These are phyloP conservation scores for Phytophthora pistaciae DNA, from an alignment of 352 stramenopile species.

Conservation along the genomic window DNA sequence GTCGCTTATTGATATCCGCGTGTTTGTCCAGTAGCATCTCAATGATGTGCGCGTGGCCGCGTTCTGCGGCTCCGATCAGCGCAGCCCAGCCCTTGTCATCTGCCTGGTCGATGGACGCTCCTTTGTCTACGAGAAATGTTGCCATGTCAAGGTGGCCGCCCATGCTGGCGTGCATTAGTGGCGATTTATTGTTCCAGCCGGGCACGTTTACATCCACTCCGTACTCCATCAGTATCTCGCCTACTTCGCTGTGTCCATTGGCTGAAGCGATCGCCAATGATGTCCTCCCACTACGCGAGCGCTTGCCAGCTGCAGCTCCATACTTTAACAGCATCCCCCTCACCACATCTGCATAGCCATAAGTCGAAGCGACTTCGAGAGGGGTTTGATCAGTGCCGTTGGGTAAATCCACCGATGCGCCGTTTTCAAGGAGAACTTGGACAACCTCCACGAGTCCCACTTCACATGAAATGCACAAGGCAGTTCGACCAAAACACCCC, in stretches of 20 bases:
- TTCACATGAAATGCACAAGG: neutral
- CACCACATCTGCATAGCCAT: neutral
- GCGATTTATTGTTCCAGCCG: neutral
- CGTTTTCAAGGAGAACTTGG: neutral
- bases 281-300: neutral
- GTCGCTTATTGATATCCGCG: slow-evolving; percentile 1
- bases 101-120: neutral
- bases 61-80: neutral
- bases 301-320: neutral
- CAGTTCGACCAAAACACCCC: neutral
- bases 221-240: neutral
- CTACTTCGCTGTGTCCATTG: neutral
- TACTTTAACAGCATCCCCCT: neutral
- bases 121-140: neutral
- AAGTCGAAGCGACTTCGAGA: neutral
- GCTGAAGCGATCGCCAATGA: neutral
- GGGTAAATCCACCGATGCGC: neutral
- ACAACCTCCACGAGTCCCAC: neutral
- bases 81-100: neutral
- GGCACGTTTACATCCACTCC: neutral
- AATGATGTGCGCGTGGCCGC: neutral
- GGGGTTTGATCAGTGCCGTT: neutral
- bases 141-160: neutral
- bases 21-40: neutral
- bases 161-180: neutral